Evolutionary conservation across 768 basidiomycete species (phyloP).

Genomic region (Cantharellus cinnabarinus): DNA sequence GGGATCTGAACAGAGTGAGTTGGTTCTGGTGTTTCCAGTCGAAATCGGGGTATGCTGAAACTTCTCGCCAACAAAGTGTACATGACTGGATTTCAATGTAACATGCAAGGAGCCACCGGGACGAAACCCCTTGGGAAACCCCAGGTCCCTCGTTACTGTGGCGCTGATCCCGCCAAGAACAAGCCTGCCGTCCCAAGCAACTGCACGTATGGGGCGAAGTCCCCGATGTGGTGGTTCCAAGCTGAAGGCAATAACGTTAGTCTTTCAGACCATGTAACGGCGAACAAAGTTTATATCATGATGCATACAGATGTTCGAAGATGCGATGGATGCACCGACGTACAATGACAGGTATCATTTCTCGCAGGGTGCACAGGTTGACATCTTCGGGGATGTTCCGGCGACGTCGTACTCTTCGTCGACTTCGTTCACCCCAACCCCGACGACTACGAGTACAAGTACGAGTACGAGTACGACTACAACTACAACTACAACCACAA

Average conservation of each 20-base stretch:
- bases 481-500: no score
- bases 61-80: slow-evolving; percentile 16
- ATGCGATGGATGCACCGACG: slow-evolving; percentile 11
- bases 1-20: slow-evolving; percentile 3
- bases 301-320: slow-evolving; percentile 35
- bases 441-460: no score
- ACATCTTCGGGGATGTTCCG: slow-evolving; percentile 30
- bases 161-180: slow-evolving; percentile 30
- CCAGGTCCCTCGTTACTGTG: slow-evolving; percentile 33
- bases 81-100: slow-evolving; percentile 58
- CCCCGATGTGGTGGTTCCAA: slow-evolving; percentile 51
- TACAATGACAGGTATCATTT: slow-evolving; percentile 59
- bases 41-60: neutral
- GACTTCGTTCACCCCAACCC: no score
- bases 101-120: slow-evolving; percentile 22
- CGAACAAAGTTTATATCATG: neutral
- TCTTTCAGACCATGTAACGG: neutral
- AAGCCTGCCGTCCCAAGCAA: slow-evolving; percentile 28
- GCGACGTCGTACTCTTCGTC: neutral
- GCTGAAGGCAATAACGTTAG: slow-evolving; percentile 36
- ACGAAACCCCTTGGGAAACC: slow-evolving; percentile 29
- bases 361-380: slow-evolving; percentile 45
- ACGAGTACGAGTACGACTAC: no score
- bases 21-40: slow-evolving; percentile 5
- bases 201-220: slow-evolving; percentile 53